phyloP scores from a whole-genome alignment of 306 rosid species.

The Cucurbita maxima region DNA sequence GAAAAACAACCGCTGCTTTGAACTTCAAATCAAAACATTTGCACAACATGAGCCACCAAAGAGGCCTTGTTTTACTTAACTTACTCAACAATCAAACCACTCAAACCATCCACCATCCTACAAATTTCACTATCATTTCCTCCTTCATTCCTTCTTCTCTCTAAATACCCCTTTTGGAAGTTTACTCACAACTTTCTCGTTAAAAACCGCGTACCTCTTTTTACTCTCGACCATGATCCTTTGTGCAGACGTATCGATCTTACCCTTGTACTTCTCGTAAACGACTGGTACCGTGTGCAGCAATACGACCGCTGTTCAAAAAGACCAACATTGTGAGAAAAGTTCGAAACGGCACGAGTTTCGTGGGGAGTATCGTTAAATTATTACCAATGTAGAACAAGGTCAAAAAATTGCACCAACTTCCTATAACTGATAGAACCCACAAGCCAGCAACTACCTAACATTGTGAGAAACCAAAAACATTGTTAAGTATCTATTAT shows the following conservation, averaged over 20 bases:
- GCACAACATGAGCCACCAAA: no score
- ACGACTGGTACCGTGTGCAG: slow-evolving; percentile 62
- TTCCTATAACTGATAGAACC: slow-evolving; percentile 62
- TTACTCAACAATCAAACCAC: no score
- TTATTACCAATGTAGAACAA: slow-evolving; percentile 60
- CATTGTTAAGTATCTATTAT: neutral
- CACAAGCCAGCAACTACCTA: slow-evolving; percentile 71
- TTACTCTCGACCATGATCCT: slow-evolving; percentile 46
- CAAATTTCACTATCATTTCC: no score
- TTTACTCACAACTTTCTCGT: slow-evolving; percentile 60
- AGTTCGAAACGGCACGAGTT: neutral
- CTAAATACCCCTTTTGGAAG: slow-evolving; percentile 37
- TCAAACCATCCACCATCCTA: no score
- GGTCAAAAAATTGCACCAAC: slow-evolving; percentile 72
- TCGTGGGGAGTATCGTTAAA: neutral
- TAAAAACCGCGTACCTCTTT: slow-evolving; percentile 58
- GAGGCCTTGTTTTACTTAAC: no score
- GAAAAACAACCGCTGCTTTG: no score
- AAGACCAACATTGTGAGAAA: neutral
- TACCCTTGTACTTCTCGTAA: slow-evolving; percentile 59
- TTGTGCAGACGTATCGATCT: slow-evolving; percentile 56
- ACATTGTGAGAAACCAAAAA: neutral
- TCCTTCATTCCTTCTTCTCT: slow-evolving; percentile 30
- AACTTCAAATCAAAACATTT: no score
- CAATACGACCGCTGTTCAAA: slow-evolving; percentile 46